Percentiles rank a stretch among this genome's conserved stretches.
phyloP scores from a whole-genome alignment of 2,329 filamentous ascomycete genomes.

The Helminthosporium solani region DNA sequence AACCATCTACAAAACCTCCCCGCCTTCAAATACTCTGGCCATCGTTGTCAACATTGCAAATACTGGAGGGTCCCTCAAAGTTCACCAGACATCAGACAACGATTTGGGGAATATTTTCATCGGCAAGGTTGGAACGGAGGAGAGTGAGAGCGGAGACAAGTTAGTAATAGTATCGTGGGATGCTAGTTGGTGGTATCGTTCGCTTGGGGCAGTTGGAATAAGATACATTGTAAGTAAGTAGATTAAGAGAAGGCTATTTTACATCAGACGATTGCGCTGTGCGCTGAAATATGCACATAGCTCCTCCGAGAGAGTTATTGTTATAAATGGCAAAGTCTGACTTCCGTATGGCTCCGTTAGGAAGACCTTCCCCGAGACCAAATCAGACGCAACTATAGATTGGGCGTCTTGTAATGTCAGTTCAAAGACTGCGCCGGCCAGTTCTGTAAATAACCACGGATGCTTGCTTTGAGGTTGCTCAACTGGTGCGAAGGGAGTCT shows the following conservation, averaged over 20 bases:
- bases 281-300: too few relatives aligned
- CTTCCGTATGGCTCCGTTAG: too few relatives aligned
- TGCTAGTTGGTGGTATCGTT: not conserved
- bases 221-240: not conserved
- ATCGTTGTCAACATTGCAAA: not conserved
- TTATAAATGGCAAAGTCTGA: too few relatives aligned
- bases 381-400: too few relatives aligned
- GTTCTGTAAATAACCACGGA: too few relatives aligned
- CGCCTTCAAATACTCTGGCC: too few relatives aligned
- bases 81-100: not conserved
- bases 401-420: too few relatives aligned
- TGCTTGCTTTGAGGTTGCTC: too few relatives aligned
- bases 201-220: not conserved
- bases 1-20: too few relatives aligned
- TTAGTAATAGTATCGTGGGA: not conserved
- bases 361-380: too few relatives aligned
- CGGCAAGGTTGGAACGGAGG: not conserved
- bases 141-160: not conserved
- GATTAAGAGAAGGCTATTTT: not conserved
- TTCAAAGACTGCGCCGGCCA: too few relatives aligned
- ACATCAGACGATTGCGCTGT: not conserved
- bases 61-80: not conserved
- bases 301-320: too few relatives aligned
- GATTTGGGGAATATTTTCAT: conserved; percentile 1
- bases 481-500: not conserved